phyloP scores from a whole-genome alignment of 1,284 basidiomycete genomes.

The Athelia psychrophila region DNA sequence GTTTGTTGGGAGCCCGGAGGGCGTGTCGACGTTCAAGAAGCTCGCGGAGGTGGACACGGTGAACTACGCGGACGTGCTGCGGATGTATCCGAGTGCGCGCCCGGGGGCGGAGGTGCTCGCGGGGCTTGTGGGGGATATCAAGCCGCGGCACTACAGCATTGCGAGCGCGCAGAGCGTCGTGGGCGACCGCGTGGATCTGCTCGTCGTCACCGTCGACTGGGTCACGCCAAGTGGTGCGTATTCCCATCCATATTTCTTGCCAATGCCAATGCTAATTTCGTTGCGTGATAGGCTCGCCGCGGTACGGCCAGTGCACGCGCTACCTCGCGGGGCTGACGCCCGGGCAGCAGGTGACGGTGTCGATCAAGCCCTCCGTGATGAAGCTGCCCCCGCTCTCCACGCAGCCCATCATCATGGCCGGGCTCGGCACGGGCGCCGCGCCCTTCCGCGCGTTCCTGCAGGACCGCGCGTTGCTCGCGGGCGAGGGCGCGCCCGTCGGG shows the following conservation, averaged over 20 bases:
- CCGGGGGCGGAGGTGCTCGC: slow-evolving; percentile 84
- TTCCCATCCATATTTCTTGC: slow-evolving; percentile 10
- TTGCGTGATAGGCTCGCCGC: slow-evolving; percentile 56
- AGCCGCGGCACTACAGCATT: slow-evolving; percentile 98
- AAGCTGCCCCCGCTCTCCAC: slow-evolving; percentile 86
- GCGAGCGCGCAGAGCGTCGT: slow-evolving; percentile 94
- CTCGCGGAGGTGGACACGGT: slow-evolving; percentile 93
- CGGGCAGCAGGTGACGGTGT: slow-evolving; percentile 95
- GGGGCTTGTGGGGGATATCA: slow-evolving; percentile 89
- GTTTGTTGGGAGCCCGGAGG: slow-evolving; percentile 95
- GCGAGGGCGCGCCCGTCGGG: slow-evolving; percentile 79
- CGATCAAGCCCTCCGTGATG: slow-evolving; percentile 99
- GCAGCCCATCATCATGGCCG: slow-evolving; percentile 98
- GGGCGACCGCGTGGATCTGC: slow-evolving; percentile 89
- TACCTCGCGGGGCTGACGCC: slow-evolving; percentile 84
- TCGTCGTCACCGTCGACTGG: slow-evolving; percentile 98
- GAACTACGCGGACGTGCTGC: slow-evolving; percentile 88
- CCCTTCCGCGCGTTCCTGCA: slow-evolving; percentile 99
- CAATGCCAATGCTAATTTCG: slow-evolving; percentile 3
- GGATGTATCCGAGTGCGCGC: slow-evolving; percentile 77
- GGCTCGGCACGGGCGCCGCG: slow-evolving; percentile 95
- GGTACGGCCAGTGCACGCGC: slow-evolving; percentile 95
- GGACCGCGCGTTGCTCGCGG: slow-evolving; percentile 82
- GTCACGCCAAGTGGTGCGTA: slow-evolving; percentile 74
- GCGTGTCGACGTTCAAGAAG: slow-evolving; percentile 92